Base-by-base conservation (phyloP, 176 grass and related monocot species). In the Pontederia crassipes region DNA sequence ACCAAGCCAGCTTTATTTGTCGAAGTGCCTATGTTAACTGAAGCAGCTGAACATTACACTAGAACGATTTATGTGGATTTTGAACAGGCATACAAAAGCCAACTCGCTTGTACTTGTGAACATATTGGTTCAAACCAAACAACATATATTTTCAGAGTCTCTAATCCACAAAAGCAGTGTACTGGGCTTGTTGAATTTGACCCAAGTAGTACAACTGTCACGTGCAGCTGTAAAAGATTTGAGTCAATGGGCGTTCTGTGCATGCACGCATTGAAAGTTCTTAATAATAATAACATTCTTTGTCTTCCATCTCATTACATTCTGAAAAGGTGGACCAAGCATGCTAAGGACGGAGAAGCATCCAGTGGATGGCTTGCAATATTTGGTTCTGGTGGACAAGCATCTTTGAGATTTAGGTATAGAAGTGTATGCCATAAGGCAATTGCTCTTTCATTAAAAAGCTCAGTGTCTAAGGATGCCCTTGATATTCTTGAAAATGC, bases 221-320 rank as follows among this genome's bases (percentile, higher is more conserved):
- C 66, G 14, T 79, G 76, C 51, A 84, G 81, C 62, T 72, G 81
- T 55, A 84, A 79, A 48, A 84, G 79, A 62, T 79, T 84, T 12
- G 76, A 84, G 52, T 84, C 76, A 4, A 66, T 68, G 54, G 71
- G 75, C 6, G 67, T 84, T 63, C 69, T 72, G 27, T 79, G 81
- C 54, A 84, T 79, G 81, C 81, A 84, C 57, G 60, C 71, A 27
- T 69, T 84, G 7, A 84, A 79, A 55, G 71, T 84, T 62, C 73
- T 84, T 58, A 84, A 79, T 59, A 79, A 84, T 64, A 84, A 84
- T 54, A 72, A 84, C 32, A 71, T 84, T 75, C 73, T 84, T 24
- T 69, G 77, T 57, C 69, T 77, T n/a, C 78, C 58, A 9, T 16
- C 45, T 12, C 64, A 53, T 45, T 81, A 70, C 58, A 64, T 75